These are phyloP conservation scores for Eucalyptus curtisii DNA, from an alignment of 345 rosid species.

Conservation along the genomic window DNA sequence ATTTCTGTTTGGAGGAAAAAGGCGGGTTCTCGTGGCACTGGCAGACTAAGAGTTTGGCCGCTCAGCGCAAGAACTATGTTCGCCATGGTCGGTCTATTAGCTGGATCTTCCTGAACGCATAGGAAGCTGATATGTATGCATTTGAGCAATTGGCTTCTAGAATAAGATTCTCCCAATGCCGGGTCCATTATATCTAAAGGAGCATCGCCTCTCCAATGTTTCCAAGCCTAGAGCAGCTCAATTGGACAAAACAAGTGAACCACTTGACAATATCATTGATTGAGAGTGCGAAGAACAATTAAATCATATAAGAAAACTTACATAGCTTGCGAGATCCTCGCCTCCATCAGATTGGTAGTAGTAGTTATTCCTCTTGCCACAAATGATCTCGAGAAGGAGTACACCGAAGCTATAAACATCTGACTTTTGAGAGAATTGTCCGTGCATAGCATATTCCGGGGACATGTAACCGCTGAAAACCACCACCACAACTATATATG, in stretches of 20 bases:
- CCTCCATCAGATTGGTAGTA: background rate
- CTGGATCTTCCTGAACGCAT: background rate
- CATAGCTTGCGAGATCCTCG: background rate
- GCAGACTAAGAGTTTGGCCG: background rate
- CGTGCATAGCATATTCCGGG: constrained; percentile 19
- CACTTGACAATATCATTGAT: background rate
- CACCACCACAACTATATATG: background rate
- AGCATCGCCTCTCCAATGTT: background rate
- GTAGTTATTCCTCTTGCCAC: constrained; percentile 18
- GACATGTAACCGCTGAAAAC: constrained; percentile 31
- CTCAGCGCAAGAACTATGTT: background rate
- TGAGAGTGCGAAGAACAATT: background rate
- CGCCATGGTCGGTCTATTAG: background rate
- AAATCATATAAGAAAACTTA: background rate
- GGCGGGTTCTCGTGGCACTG: constrained; percentile 3
- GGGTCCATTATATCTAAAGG: background rate
- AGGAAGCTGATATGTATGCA: background rate
- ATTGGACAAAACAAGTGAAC: background rate
- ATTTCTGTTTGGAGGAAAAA: background rate
- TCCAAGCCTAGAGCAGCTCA: background rate
- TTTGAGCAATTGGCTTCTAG: background rate
- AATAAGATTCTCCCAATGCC: background rate
- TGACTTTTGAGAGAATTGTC: constrained; percentile 17
- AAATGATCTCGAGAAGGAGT: constrained; percentile 10
- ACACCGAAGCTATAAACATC: constrained; percentile 27